Conservation (phyloP, 1,284 basidiomycete genomes). For the Fomitopsis betulina region DNA sequence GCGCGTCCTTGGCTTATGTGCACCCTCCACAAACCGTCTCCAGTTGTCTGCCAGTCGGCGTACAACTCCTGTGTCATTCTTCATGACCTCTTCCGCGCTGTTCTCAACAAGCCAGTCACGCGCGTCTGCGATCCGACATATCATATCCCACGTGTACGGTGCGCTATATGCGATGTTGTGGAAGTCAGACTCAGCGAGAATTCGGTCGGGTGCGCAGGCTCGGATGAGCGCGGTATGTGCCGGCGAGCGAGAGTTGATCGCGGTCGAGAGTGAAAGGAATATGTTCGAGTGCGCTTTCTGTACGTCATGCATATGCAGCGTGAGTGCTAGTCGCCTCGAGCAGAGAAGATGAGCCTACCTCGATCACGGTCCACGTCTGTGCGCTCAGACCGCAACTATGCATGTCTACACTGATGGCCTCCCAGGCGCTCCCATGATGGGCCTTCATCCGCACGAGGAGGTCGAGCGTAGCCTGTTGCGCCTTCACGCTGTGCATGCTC, state of each 20-base stretch:
- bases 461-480: constrained; percentile 57
- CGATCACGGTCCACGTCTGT: constrained; percentile 60
- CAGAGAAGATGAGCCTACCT: constrained; percentile 38
- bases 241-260: constrained; percentile 66
- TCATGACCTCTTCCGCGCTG: constrained; percentile 49
- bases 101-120: constrained; percentile 66
- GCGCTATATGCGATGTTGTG: constrained; percentile 49
- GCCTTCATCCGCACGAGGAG: constrained; percentile 50
- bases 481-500: constrained; percentile 78
- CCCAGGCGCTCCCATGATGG: constrained; percentile 50
- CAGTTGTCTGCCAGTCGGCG: constrained; percentile 64
- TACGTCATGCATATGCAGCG: too few relatives aligned
- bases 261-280: constrained; percentile 75
- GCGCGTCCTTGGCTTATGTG: constrained; percentile 26
- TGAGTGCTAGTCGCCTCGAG: background rate
- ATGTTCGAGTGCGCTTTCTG: constrained; percentile 66
- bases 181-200: constrained; percentile 79
- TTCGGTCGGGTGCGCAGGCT: constrained; percentile 51
- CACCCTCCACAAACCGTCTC: constrained; percentile 47
- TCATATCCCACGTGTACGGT: constrained; percentile 64
- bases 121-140: constrained; percentile 54
- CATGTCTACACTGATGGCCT: constrained; percentile 63
- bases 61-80: constrained; percentile 48
- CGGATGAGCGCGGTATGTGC: constrained; percentile 56
- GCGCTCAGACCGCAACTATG: constrained; percentile 76